Evolutionary conservation across 768 basidiomycete species (phyloP).

Genomic region (Galerina sulciceps): DNA sequence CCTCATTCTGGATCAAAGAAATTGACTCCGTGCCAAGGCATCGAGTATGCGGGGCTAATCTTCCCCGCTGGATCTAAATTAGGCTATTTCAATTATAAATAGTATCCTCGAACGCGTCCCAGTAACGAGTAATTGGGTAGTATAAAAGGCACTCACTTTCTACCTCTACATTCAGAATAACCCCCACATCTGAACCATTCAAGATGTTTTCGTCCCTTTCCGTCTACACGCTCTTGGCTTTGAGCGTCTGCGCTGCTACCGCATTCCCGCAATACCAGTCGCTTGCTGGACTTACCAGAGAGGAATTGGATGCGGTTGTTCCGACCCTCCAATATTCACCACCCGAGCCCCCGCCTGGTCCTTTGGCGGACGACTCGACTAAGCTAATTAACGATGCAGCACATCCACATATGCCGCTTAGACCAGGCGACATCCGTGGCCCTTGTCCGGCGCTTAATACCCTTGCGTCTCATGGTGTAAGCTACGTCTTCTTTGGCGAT

Average conservation of each 20-base stretch:
- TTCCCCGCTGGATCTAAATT: no score
- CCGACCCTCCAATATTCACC: conserved; percentile 2
- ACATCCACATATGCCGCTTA: conserved; percentile 21
- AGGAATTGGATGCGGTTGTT: conserved; percentile 6
- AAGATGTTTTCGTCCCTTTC: background rate
- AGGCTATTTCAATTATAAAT: no score
- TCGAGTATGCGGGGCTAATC: no score
- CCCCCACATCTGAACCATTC: no score
- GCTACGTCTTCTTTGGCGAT: no score
- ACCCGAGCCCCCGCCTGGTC: conserved; percentile 15
- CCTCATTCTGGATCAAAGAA: no score
- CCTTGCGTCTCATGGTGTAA: background rate
- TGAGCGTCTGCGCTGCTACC: background rate
- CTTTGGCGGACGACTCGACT: conserved; percentile 19
- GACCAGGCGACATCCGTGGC: conserved; percentile 19
- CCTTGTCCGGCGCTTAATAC: conserved; percentile 26
- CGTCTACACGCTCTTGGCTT: background rate
- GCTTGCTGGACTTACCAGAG: conserved; percentile 5
- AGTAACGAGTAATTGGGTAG: no score
- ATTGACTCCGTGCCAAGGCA: no score
- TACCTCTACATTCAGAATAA: no score
- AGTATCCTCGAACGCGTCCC: no score
- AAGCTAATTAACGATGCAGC: conserved; percentile 24
- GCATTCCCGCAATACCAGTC: conserved; percentile 5
- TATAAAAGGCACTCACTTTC: no score